phyloP scores from a whole-genome alignment of 2,329 filamentous ascomycete genomes.

The Monosporascus sp. region DNA sequence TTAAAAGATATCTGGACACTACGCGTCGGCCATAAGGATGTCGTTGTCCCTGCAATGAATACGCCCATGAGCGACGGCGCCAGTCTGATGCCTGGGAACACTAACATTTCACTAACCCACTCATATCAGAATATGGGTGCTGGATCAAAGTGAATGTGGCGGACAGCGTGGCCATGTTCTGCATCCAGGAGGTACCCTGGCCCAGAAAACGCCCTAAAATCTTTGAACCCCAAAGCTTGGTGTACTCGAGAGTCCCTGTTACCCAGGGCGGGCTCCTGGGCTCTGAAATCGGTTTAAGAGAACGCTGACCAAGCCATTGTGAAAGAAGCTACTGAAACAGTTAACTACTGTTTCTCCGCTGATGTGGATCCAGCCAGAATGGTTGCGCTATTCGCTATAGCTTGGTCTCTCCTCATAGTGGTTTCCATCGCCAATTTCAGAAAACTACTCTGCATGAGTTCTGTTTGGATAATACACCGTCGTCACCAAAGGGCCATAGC shows the following conservation, averaged over 20 bases:
- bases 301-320: background rate
- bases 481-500: background rate
- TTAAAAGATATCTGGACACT: too few species aligned
- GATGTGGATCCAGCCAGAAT: background rate
- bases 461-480: background rate
- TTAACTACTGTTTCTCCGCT: background rate
- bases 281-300: background rate
- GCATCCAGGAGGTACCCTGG: too few species aligned
- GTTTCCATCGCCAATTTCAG: background rate
- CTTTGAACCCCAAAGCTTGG: too few species aligned
- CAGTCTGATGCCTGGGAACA: too few species aligned
- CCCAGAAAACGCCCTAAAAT: too few species aligned
- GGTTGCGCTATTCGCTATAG: background rate
- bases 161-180: too few species aligned
- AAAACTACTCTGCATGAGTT: background rate
- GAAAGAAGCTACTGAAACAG: background rate
- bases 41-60: too few species aligned
- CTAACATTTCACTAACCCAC: too few species aligned
- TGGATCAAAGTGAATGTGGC: too few species aligned
- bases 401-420: background rate
- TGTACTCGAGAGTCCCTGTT: background rate
- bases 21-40: too few species aligned
- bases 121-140: too few species aligned
- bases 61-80: too few species aligned
- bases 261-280: background rate